A percentile compares a stretch with the other conserved stretches of the same genome.
Conservation (phyloP, 148 eudicot genomes). For the Rhododendron ferrugineum region DNA sequence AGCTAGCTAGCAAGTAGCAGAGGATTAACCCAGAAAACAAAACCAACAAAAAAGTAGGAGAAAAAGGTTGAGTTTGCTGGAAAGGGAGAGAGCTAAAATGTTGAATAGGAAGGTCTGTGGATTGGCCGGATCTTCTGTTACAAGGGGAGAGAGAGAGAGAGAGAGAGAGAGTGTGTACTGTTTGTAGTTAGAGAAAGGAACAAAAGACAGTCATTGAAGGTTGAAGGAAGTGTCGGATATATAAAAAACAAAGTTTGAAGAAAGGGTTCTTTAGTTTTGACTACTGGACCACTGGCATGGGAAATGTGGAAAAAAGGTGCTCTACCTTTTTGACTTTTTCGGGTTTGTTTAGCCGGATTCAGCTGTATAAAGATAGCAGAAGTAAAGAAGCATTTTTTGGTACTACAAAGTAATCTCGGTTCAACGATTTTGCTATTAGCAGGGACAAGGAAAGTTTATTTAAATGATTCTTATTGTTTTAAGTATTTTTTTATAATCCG, state of each 20-base stretch:
- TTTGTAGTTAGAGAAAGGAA: not conserved
- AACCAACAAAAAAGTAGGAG: not conserved
- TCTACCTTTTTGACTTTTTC: not conserved
- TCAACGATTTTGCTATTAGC: not conserved
- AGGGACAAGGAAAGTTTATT: too few relatives aligned
- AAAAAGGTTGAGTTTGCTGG: not conserved
- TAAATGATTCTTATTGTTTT: too few relatives aligned
- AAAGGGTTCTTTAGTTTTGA: not conserved
- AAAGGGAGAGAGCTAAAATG: not conserved
- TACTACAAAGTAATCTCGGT: not conserved
- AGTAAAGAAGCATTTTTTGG: not conserved
- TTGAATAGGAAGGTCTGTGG: not conserved
- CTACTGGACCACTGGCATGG: not conserved
- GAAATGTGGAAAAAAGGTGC: not conserved
- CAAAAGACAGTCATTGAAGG: not conserved
- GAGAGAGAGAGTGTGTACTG: not conserved
- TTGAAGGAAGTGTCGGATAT: not conserved
- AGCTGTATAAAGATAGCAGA: not conserved
- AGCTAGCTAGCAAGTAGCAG: not conserved
- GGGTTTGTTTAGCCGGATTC: not conserved
- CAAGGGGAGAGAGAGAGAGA: not conserved
- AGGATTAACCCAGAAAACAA: not conserved
- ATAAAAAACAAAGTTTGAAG: not conserved
- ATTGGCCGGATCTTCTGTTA: not conserved
- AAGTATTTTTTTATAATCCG: too few relatives aligned